Evolutionary conservation across 2,329 filamentous ascomycete species (phyloP).

Genomic region (Metarhizium sp.): DNA sequence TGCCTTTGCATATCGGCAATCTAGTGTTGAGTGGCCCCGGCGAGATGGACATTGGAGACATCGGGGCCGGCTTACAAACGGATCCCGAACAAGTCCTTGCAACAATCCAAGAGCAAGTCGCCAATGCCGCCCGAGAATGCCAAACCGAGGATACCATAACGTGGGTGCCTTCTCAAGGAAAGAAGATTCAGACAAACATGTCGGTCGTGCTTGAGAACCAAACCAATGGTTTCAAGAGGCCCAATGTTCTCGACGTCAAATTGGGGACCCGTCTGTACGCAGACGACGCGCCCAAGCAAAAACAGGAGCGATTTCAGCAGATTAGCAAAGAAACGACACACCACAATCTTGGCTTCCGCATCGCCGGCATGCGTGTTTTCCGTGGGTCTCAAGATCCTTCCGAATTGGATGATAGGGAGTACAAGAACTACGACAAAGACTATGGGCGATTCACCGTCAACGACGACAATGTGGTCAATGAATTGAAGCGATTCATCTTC

Average conservation of each 20-base stretch:
- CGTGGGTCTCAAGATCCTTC: slow-evolving; percentile 42
- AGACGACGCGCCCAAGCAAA: slow-evolving; percentile 53
- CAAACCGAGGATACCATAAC: slow-evolving; percentile 14
- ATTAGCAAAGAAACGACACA: slow-evolving; percentile 52
- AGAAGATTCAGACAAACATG: slow-evolving; percentile 63
- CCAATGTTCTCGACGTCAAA: slow-evolving; percentile 91
- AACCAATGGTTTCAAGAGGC: slow-evolving; percentile 67
- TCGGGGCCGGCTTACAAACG: slow-evolving; percentile 25
- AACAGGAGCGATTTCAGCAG: slow-evolving; percentile 50
- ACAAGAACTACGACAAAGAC: slow-evolving; percentile 53
- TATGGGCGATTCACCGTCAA: slow-evolving; percentile 47
- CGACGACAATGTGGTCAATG: slow-evolving; percentile 42
- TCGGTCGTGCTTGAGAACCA: slow-evolving; percentile 83
- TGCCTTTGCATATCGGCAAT: slow-evolving; percentile 79
- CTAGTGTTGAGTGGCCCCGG: slow-evolving; percentile 55
- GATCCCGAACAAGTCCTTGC: slow-evolving; percentile 23
- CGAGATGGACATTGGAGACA: slow-evolving; percentile 34
- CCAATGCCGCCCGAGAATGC: slow-evolving; percentile 9
- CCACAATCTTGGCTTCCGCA: slow-evolving; percentile 49
- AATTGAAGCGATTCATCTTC: slow-evolving; percentile 49
- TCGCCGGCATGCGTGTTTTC: slow-evolving; percentile 57
- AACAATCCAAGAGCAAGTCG: slow-evolving; percentile 22
- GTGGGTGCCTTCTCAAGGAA: slow-evolving; percentile 41
- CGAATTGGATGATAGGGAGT: slow-evolving; percentile 44
- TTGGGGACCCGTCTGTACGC: slow-evolving; percentile 82